A percentile compares a stretch with the other conserved stretches of the same genome.
Conservation (phyloP, 2,329 filamentous ascomycete genomes). For the Hypoxylon sp. region DNA sequence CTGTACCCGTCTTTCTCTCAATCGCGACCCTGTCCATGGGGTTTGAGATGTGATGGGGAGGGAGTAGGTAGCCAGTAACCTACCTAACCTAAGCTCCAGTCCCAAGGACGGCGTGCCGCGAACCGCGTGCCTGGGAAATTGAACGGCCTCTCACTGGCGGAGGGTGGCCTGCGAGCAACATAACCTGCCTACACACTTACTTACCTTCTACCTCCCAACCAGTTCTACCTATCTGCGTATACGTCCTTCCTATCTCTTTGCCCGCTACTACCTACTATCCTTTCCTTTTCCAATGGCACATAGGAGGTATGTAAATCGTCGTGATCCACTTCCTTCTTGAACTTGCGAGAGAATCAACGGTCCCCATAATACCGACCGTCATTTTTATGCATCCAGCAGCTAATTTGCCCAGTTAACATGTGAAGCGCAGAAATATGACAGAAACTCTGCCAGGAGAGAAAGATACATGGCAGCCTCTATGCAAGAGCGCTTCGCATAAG, state of each 20-base stretch:
- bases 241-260: neutral
- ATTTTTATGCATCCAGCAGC: neutral
- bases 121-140: constrained; percentile 40
- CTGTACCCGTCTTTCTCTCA: constrained; percentile 16
- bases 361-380: neutral
- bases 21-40: constrained; percentile 19
- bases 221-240: constrained; percentile 14
- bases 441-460: neutral
- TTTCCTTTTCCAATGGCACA: neutral
- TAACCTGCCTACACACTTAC: neutral
- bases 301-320: too few species aligned
- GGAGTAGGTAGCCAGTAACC: too few species aligned
- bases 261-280: neutral
- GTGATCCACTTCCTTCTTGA: neutral
- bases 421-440: neutral
- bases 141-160: constrained; percentile 23
- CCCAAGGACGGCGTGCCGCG: constrained; percentile 22
- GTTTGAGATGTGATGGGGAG: constrained; percentile 20
- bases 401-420: constrained; percentile 1
- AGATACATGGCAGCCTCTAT: neutral
- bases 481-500: neutral
- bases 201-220: neutral
- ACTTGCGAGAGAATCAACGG: neutral
- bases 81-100: neutral
- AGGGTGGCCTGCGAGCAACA: neutral